Base-by-base conservation (phyloP, 257 asterid species). In the Osmanthus fragrans region DNA sequence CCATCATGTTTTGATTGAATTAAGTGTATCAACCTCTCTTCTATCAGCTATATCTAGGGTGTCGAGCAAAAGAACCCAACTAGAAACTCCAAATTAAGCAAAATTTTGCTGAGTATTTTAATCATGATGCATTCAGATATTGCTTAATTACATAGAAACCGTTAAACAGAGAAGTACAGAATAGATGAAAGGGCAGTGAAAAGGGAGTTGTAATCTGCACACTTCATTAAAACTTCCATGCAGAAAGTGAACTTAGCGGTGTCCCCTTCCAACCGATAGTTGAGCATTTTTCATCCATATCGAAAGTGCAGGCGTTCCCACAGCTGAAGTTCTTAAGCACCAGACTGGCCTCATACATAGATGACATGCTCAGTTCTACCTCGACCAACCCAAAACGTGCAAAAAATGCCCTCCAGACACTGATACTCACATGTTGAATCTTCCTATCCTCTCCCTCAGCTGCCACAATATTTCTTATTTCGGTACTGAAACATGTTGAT, bases 401-500 rank as follows among this genome's bases (percentile, higher is more conserved):
- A 71, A 84, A 84, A 65, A 81, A 78, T 0, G 54, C 65, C 72
- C 79, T 84, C 87, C 87, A 84, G 0, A 72, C 77, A 0, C 73
- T 49, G 6, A 84, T 19, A 27, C 29, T 73, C 7, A 78, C 82
- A 15, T 76, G 82, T 12, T 82, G 67, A 71, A 79, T 49, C 3
- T 76, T 58, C 34, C 88, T 84, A 40, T 77, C 80, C 63, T 68
- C 75, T 13, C 81, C 82, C 8, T 86, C 86, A n/a, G 75, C 29
- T 15, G 82, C 85, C 49, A 86, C 29, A 4, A 82, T 33, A 66
- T 84, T 84, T 39, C 73, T 39, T 37, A 82, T 74, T 18, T 72
- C 80, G 2, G 60, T 32, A 29, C 85, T 25, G 42, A 84, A 83
- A 27, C 34, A 79, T 0, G 63, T 29, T 9, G 76, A 45, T 71